Evolutionary conservation across 2,329 filamentous ascomycete species (phyloP).

Genomic region (Monosporascus cannonballus): DNA sequence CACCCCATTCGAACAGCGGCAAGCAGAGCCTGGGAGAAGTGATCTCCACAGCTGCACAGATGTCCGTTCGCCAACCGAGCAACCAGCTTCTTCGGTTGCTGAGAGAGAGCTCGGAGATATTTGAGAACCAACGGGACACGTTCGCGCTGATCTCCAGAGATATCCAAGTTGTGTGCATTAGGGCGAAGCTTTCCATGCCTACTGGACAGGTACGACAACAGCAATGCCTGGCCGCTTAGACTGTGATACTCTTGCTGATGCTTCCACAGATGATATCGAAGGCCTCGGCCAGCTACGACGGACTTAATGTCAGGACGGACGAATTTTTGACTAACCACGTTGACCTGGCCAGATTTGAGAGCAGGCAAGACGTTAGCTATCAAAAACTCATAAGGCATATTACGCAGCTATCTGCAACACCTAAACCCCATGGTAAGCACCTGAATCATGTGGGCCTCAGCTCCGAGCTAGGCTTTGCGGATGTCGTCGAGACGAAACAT

Average conservation of each 20-base stretch:
- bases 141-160: slow-evolving; percentile 25
- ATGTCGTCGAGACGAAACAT: not conserved
- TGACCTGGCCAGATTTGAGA: slow-evolving; percentile 20
- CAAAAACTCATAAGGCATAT: slow-evolving; percentile 18
- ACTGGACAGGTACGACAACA: slow-evolving; percentile 12
- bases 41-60: slow-evolving; percentile 19
- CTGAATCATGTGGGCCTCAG: not conserved
- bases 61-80: slow-evolving; percentile 18
- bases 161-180: slow-evolving; percentile 23
- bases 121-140: slow-evolving; percentile 23
- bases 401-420: slow-evolving; percentile 18
- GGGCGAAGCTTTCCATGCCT: slow-evolving; percentile 16
- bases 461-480: not conserved
- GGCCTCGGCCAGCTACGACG: slow-evolving; percentile 18
- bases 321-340: slow-evolving; percentile 19
- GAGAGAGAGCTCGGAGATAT: slow-evolving; percentile 17
- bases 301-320: slow-evolving; percentile 22
- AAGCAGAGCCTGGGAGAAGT: slow-evolving; percentile 24
- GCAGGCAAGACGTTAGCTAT: slow-evolving; percentile 20
- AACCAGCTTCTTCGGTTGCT: slow-evolving; percentile 17
- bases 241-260: slow-evolving; percentile 10
- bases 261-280: slow-evolving; percentile 23
- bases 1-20: slow-evolving; percentile 20
- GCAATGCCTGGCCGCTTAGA: slow-evolving; percentile 2
- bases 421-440: slow-evolving; percentile 3